Base-by-base conservation (phyloP, 371 early-diverging fungal species). In the Zancudomyces culisetae region DNA sequence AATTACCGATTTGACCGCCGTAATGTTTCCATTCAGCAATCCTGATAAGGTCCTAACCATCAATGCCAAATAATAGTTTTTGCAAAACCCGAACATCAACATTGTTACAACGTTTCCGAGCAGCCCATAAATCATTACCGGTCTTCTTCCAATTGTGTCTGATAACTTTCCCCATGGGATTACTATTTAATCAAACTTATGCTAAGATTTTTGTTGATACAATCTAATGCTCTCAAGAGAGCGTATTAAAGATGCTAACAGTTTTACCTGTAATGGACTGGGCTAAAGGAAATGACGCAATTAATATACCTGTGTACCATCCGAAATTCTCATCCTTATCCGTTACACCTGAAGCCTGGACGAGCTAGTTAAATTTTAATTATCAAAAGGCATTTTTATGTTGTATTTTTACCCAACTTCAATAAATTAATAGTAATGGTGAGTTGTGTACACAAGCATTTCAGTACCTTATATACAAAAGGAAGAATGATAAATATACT, bases 1-100 rank as follows among this genome's bases (percentile, higher is more conserved):
- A 23, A 90, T 64, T 66, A 87, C 80, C n/a, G 81, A 79, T 62
- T 90, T 90, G 24, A 82, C 70, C 1, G 87, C 85, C 6, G 82
- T 83, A n/a, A 82, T 70, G 55, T 89, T 93, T 15, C 84, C 83
- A 60, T 84, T 86, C 41, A 90, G 57, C 19, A 85, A 50, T 4
- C 93, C 93, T 56, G 81, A 79, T 27, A 79, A 46, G 13, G 70
- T 62, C 2, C 88, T 75, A 10, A 76, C 69, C 6, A 66, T 57
- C 23, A 89, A 51, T 2, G 88, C 90, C 76, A 74, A 78, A 3
- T 60, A 42, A 39, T 77, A 76, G 1, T 77, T 71, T 26, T 72
- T 75, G 28, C 80, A 77, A 18, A 84, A 55, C 0, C 89, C 93
- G 66, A 93, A 90, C 29, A 80, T 48, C 15, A 81, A 21, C 21